Conservation (phyloP, 495 filamentous ascomycete genomes). For the Penicillium flavigenum region DNA sequence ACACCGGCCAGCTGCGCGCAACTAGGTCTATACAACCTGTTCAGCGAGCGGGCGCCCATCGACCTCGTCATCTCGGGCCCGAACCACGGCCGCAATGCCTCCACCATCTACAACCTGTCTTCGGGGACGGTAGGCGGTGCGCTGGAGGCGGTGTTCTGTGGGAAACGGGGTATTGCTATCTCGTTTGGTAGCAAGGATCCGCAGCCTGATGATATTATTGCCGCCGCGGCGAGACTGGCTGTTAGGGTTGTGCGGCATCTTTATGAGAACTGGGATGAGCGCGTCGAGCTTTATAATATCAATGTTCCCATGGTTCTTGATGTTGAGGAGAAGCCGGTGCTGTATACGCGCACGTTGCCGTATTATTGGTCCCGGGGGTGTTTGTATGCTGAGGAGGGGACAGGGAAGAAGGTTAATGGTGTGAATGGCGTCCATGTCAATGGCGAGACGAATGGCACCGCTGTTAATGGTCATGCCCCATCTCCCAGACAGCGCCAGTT, state of each 20-base stretch:
- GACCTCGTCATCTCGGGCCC: conserved; percentile 89
- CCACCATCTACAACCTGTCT: conserved; percentile 83
- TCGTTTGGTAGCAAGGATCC: conserved; percentile 79
- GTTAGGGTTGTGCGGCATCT: conserved; percentile 75
- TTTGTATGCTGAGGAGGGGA: conserved; percentile 66
- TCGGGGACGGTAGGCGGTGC: conserved; percentile 90
- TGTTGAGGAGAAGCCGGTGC: conserved; percentile 60
- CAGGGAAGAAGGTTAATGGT: conserved; percentile 5
- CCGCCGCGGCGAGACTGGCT: conserved; percentile 63
- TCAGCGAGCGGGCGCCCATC: conserved; percentile 66
- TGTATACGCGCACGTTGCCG: conserved; percentile 77
- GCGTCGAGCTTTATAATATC: conserved; percentile 80
- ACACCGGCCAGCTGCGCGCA: conserved; percentile 87
- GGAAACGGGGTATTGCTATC: conserved; percentile 72
- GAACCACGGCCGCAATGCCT: conserved; percentile 93
- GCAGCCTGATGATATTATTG: conserved; percentile 66
- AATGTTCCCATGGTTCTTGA: conserved; percentile 74
- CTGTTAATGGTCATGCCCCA: conserved; percentile 21
- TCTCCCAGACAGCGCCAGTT: conserved; percentile 36
- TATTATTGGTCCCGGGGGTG: conserved; percentile 82
- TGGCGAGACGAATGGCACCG: conserved; percentile 7
- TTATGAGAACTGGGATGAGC: conserved; percentile 66
- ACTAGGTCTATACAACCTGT: conserved; percentile 87
- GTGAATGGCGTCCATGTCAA: conserved; percentile 54
- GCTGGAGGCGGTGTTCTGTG: conserved; percentile 84